Base-by-base conservation (phyloP, 2,329 filamentous ascomycete genomes). In the Chaetomiaceae sp. region DNA sequence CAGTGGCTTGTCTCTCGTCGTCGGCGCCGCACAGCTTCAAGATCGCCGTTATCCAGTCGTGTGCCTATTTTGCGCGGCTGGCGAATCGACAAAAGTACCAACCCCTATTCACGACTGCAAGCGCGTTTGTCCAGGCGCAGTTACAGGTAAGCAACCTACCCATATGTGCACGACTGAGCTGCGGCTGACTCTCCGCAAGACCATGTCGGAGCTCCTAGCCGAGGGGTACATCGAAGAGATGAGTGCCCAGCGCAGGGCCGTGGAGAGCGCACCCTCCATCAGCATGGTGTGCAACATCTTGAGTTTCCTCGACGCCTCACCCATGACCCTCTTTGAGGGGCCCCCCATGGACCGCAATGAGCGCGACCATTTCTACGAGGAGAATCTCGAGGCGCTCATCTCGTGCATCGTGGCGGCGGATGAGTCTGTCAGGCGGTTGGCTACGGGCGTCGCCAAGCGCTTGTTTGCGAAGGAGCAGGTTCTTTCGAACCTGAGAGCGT, bases 21-120 rank as follows among this genome's bases (percentile, higher is more conserved):
- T 75, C 72, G 49, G 73, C 83, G 1, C 82, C 84, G 8, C 69
- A 75, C 48, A 75, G 71, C 48, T 86, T 85, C 67, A 85, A 84
- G 65, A 74, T 85, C 41, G 80, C 83, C 8, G 74, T 81, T 23
- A 75, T 86, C 20, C 80, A 82, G 63, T 79, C 78, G 10, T 85
- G 82, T 60, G 77, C 78, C 33, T 80, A 85, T 63, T 84, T 86
- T 67, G 80, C 81, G 8, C 73, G 75, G 46, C 73, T 80, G 53
- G 67, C 71, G 4, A 71, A 78, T 56, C 65, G 75, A 10, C 66
- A 72, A 9, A 70, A 73, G 43, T 85, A 81, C 58, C 68, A 73
- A 34, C 73, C 73, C n/a, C 67, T 87, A 3, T 85, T 84, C 62
- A 66, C 71, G 5, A 75, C 75, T 21, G 75, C 77, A 4, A 74